Evolutionary conservation across 345 rosid genomes (phyloP).

Genomic region (Turnera subulata): DNA sequence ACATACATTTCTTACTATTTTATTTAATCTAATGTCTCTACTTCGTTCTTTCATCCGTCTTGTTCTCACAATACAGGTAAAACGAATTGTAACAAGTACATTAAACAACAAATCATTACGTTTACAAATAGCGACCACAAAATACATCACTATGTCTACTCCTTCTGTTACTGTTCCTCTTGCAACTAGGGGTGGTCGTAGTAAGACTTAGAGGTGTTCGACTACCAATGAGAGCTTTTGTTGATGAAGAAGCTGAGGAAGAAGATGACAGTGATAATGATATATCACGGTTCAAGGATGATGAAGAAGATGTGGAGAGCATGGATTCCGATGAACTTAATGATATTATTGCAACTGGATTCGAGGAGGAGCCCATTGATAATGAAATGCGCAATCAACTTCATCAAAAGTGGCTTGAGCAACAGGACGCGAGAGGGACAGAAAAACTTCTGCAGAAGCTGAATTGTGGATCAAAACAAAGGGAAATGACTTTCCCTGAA

Average conservation of each 20-base stretch:
- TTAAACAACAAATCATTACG: too few species aligned
- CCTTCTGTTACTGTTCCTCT: too few species aligned
- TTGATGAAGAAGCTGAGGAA: conserved; percentile 93
- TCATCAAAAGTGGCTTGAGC: conserved; percentile 93
- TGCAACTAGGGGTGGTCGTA: too few species aligned
- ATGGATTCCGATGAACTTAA: conserved; percentile 61
- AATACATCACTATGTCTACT: too few species aligned
- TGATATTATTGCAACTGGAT: conserved; percentile 72
- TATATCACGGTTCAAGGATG: conserved; percentile 51
- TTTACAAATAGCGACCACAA: too few species aligned
- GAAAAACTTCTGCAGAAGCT: conserved; percentile 70
- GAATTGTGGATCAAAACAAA: conserved; percentile 50
- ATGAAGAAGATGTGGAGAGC: conserved; percentile 68
- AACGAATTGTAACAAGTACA: too few species aligned
- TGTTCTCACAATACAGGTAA: too few species aligned
- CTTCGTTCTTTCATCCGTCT: too few species aligned
- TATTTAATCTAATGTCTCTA: too few species aligned
- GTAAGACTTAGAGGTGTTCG: too few species aligned
- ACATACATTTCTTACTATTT: conserved; percentile 3
- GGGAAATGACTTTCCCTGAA: conserved; percentile 34
- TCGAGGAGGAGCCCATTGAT: conserved; percentile 63
- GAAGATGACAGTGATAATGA: conserved; percentile 96
- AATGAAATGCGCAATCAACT: conserved; percentile 73
- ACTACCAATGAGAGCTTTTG: conserved; percentile 75
- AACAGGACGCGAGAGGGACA: conserved; percentile 83